A percentile compares a stretch with the other conserved stretches of the same genome.
phyloP scores from a whole-genome alignment of 305 asterid genomes.

The Fraxinus baroniana region DNA sequence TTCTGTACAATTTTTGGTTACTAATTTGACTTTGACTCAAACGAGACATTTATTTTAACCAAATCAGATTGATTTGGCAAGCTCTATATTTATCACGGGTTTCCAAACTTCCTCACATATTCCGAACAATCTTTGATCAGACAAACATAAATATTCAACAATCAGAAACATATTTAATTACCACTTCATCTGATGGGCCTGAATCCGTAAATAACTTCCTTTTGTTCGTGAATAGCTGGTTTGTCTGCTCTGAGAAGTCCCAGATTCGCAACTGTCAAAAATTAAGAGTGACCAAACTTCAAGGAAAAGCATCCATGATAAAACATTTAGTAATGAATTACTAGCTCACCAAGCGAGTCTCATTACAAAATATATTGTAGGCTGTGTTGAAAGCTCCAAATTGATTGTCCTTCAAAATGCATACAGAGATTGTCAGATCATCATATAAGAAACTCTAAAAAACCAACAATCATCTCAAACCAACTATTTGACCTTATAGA shows the following conservation, averaged over 20 bases:
- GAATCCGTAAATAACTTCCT: slow-evolving; percentile 27
- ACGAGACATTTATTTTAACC: not conserved
- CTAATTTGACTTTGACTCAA: not conserved
- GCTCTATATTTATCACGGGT: slow-evolving; percentile 6
- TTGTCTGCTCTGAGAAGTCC: slow-evolving; percentile 76
- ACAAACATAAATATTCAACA: not conserved
- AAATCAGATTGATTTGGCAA: slow-evolving; percentile 14
- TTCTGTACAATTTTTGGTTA: not conserved
- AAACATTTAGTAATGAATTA: slow-evolving; percentile 12
- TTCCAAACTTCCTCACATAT: slow-evolving; percentile 9
- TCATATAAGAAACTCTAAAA: slow-evolving; percentile 11
- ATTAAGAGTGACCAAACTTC: slow-evolving; percentile 22
- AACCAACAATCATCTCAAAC: slow-evolving; percentile 6
- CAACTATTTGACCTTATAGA: not conserved
- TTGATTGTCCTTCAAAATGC: slow-evolving; percentile 49
- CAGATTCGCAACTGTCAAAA: slow-evolving; percentile 60
- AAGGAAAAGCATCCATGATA: slow-evolving; percentile 19
- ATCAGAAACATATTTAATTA: slow-evolving; percentile 22
- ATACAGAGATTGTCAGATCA: slow-evolving; percentile 26
- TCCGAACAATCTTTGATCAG: not conserved
- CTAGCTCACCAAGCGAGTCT: slow-evolving; percentile 58
- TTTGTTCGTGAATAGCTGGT: slow-evolving; percentile 39
- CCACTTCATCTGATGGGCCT: slow-evolving; percentile 45
- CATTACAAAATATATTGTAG: slow-evolving; percentile 39
- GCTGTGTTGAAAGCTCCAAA: slow-evolving; percentile 45